A percentile compares a stretch with the other conserved stretches of the same genome.
Conservation (phyloP, 2,329 filamentous ascomycete genomes). For the Penicillium sp. region DNA sequence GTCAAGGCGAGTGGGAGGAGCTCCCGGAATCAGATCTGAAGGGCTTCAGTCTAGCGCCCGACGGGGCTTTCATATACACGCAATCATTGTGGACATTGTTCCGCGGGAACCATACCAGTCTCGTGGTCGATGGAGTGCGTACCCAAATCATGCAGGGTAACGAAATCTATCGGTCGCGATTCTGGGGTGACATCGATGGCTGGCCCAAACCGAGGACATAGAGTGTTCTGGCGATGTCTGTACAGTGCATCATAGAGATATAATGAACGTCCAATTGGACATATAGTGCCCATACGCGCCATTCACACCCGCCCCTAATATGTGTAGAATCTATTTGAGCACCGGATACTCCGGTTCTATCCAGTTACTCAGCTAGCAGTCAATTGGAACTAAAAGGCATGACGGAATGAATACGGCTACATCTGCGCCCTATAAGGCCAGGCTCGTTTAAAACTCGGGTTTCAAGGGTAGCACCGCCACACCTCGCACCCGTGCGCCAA, state of each 20-base stretch:
- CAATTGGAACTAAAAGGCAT: not conserved
- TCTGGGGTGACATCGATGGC: constrained; percentile 26
- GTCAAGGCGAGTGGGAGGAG: constrained; percentile 19
- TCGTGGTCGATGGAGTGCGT: constrained; percentile 20
- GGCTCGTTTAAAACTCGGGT: not conserved
- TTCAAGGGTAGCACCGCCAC: not conserved
- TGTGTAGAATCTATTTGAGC: not conserved
- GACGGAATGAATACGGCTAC: not conserved
- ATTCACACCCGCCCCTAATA: not conserved
- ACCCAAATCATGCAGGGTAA: constrained; percentile 23
- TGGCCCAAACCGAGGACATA: constrained; percentile 25
- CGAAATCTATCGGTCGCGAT: constrained; percentile 30
- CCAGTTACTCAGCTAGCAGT: not conserved
- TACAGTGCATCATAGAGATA: not conserved
- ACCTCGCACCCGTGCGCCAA: not conserved
- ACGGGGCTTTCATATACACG: constrained; percentile 26
- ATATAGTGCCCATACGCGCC: not conserved
- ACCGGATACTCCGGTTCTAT: not conserved
- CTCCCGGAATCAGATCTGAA: constrained; percentile 26
- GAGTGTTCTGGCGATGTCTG: not conserved
- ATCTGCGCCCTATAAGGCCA: not conserved
- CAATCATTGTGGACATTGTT: constrained; percentile 24
- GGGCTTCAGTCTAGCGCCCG: constrained; percentile 26
- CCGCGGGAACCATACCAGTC: constrained; percentile 24
- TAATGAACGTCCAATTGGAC: not conserved